Percentiles rank a stretch among this genome's conserved stretches.
These are phyloP conservation scores for Ustilago lituana DNA, from an alignment of 1,284 basidiomycete species.

Conservation along the genomic window DNA sequence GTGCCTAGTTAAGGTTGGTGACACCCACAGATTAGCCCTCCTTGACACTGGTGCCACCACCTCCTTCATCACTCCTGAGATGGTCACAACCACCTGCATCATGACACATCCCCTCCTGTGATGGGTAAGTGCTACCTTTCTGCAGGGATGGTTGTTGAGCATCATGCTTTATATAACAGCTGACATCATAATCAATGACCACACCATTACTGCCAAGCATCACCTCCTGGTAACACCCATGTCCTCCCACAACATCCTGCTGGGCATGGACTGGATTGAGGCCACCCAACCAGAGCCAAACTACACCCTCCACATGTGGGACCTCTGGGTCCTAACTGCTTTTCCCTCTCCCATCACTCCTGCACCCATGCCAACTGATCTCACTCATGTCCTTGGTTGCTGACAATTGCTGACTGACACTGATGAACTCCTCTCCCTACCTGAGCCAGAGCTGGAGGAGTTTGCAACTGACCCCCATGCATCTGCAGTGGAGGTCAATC, in stretches of 20 bases:
- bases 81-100: not conserved
- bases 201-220: not conserved
- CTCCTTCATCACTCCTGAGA: not conserved
- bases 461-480: no score
- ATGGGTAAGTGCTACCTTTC: not conserved
- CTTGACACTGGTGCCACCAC: not conserved
- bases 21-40: not conserved
- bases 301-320: not conserved
- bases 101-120: not conserved
- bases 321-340: not conserved
- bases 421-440: no score
- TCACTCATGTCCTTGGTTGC: no score
- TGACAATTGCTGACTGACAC: no score
- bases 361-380: no score
- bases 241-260: not conserved
- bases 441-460: no score
- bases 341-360: no score
- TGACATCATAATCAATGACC: no score
- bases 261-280: constrained; percentile 12
- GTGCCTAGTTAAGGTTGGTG: not conserved
- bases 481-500: no score
- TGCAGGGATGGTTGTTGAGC: no score
- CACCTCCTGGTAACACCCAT: not conserved
- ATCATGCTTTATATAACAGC: no score
- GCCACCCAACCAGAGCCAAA: not conserved